Percentiles rank a stretch among this genome's conserved stretches.
Conservation (phyloP, 2,329 filamentous ascomycete genomes). For the Neophaeococcomyces mojaviensis region DNA sequence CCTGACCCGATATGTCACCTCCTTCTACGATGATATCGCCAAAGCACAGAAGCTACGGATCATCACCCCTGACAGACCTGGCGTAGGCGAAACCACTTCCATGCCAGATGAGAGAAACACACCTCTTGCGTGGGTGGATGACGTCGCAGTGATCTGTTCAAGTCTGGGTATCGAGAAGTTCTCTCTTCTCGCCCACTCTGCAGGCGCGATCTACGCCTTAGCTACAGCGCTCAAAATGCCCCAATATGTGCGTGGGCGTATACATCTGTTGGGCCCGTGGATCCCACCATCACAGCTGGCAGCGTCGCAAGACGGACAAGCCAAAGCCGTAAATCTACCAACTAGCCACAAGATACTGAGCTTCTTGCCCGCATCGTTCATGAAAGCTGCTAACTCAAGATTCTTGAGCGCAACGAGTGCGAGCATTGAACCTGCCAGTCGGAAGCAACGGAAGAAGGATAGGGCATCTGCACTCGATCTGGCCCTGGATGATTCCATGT, state of each 20-base stretch:
- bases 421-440: constrained; percentile 19
- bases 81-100: constrained; percentile 83
- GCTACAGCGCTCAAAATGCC: constrained; percentile 93
- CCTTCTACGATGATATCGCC: constrained; percentile 94
- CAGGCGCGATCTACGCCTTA: constrained; percentile 94
- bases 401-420: constrained; percentile 83
- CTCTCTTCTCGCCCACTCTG: constrained; percentile 90
- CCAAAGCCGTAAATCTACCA: constrained; percentile 74
- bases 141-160: constrained; percentile 91
- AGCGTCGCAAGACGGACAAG: constrained; percentile 58
- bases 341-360: constrained; percentile 86
- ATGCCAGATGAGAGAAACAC: constrained; percentile 76
- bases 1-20: constrained; percentile 86
- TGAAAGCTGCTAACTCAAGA: constrained; percentile 90
- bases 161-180: constrained; percentile 89
- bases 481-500: background rate
- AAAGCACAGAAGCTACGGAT: constrained; percentile 78
- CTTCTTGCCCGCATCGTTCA: constrained; percentile 77
- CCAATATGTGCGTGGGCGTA: constrained; percentile 86
- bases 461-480: background rate
- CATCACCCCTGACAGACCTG: constrained; percentile 89
- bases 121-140: constrained; percentile 86
- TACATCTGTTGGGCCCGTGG: constrained; percentile 92
- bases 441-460: constrained; percentile 17
- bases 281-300: constrained; percentile 89